Percentiles rank a stretch among this genome's conserved stretches.
phyloP scores from a whole-genome alignment of 2,329 filamentous ascomycete species.

The Huntiella moniliformis region DNA sequence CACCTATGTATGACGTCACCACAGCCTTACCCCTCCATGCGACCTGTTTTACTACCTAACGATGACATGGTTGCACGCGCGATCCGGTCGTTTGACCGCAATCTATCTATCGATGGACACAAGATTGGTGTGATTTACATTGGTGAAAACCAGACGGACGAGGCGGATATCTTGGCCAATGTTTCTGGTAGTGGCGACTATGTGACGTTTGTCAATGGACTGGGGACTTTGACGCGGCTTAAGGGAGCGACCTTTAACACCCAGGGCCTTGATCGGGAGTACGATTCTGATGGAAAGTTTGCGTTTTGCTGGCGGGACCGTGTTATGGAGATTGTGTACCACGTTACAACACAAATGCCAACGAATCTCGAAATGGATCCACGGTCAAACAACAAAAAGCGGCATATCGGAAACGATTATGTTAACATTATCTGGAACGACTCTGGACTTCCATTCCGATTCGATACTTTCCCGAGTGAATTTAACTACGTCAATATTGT shows the following conservation, averaged over 20 bases:
- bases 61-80: constrained; percentile 54
- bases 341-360: constrained; percentile 95
- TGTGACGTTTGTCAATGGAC: constrained; percentile 59
- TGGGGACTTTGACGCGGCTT: constrained; percentile 66
- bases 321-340: constrained; percentile 88
- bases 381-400: constrained; percentile 67
- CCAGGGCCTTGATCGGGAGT: constrained; percentile 65
- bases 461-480: constrained; percentile 80
- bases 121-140: constrained; percentile 93
- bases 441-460: constrained; percentile 72
- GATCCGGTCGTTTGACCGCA: constrained; percentile 67
- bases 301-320: constrained; percentile 90
- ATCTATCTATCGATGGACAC: constrained; percentile 79
- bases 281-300: constrained; percentile 66
- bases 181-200: constrained; percentile 76
- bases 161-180: constrained; percentile 73
- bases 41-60: constrained; percentile 56
- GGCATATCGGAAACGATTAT: constrained; percentile 91
- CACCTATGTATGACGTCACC: constrained; percentile 47
- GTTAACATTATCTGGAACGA: constrained; percentile 98
- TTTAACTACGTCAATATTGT: constrained; percentile 98
- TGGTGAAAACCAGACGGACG: constrained; percentile 64
- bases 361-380: constrained; percentile 62
- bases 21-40: constrained; percentile 37
- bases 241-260: constrained; percentile 79